phyloP scores from a whole-genome alignment of 768 basidiomycete genomes.

The Clathrus columnatus region DNA sequence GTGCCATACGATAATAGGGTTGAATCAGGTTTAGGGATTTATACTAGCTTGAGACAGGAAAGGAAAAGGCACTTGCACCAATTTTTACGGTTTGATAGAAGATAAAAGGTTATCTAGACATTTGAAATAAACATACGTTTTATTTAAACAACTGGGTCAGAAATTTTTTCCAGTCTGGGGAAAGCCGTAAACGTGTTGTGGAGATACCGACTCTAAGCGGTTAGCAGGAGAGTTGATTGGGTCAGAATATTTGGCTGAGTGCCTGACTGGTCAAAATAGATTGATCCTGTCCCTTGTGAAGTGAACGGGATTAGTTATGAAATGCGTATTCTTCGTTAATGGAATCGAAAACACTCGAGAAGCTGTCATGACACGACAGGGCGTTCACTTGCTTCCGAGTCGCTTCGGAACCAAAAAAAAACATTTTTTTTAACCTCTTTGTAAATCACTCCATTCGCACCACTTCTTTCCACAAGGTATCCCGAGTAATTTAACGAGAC shows the following conservation, averaged over 20 bases:
- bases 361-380: not conserved
- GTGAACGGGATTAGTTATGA: not conserved
- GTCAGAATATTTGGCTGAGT: not conserved
- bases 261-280: not conserved
- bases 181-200: not conserved
- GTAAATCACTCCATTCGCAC: not conserved
- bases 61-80: too few species aligned
- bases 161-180: not conserved
- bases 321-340: not conserved
- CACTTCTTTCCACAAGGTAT: not conserved
- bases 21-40: too few species aligned
- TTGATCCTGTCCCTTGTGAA: not conserved
- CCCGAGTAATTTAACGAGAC: not conserved
- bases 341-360: not conserved
- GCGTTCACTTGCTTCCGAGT: too few species aligned
- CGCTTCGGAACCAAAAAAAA: not conserved
- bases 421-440: not conserved
- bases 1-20: too few species aligned
- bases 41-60: too few species aligned
- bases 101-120: not conserved
- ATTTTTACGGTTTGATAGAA: too few species aligned
- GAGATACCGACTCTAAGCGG: not conserved
- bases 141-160: not conserved
- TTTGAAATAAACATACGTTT: not conserved
- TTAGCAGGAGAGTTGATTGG: not conserved